Percentiles rank a stretch among this genome's conserved stretches.
phyloP scores from a whole-genome alignment of 2,329 filamentous ascomycete genomes.

The Sclerotinia trifoliorum region DNA sequence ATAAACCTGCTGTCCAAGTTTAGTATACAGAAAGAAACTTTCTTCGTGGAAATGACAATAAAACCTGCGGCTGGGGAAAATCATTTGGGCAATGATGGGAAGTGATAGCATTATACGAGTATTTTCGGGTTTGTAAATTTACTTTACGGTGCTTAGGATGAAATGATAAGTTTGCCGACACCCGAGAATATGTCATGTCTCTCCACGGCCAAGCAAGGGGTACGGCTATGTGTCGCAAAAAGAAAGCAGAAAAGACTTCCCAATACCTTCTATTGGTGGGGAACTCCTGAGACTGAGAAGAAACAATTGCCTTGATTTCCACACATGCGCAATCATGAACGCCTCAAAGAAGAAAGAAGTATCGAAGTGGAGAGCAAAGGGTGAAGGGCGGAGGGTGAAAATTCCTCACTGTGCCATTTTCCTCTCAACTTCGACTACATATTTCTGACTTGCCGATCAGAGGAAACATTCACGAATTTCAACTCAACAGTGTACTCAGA shows the following conservation, averaged over 20 bases:
- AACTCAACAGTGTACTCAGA: neutral
- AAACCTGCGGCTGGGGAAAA: too few relatives aligned
- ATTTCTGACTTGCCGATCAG: neutral
- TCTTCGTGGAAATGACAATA: too few relatives aligned
- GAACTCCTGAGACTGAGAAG: neutral
- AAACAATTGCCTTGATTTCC: conserved; percentile 10
- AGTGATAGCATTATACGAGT: too few relatives aligned
- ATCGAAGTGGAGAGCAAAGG: neutral
- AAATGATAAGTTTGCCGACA: too few relatives aligned
- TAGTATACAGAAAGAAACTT: too few relatives aligned
- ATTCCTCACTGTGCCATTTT: neutral
- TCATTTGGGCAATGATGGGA: too few relatives aligned
- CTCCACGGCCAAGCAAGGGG: conserved; percentile 11
- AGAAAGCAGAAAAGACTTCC: neutral
- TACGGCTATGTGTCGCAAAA: neutral
- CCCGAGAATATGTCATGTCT: neutral
- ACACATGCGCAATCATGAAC: neutral
- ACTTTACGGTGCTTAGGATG: too few relatives aligned
- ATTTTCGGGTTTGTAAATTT: too few relatives aligned
- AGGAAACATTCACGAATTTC: neutral
- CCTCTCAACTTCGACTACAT: neutral
- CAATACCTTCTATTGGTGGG: neutral
- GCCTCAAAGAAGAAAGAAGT: neutral
- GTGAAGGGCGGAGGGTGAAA: neutral
- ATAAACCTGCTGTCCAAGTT: too few relatives aligned